Evolutionary conservation across 148 eudicot species (phyloP).

Genomic region (Rhododendron kiyosumense): DNA sequence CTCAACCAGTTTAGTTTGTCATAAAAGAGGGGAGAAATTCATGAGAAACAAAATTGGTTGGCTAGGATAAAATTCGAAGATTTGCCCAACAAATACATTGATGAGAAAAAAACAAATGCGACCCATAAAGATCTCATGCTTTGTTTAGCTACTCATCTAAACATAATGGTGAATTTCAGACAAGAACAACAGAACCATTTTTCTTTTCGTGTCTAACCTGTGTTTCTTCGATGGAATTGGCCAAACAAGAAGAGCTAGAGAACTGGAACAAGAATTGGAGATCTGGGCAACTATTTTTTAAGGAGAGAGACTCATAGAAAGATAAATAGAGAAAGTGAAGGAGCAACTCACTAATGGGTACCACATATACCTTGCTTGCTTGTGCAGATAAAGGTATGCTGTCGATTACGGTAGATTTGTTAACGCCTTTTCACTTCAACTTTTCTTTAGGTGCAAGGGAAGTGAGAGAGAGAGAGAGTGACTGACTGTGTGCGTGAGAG

Average conservation of each 20-base stretch:
- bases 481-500: background rate
- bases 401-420: background rate
- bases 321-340: background rate
- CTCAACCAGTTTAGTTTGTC: background rate
- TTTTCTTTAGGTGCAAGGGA: conserved; percentile 13
- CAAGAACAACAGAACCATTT: background rate
- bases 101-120: background rate
- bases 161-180: background rate
- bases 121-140: background rate
- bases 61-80: background rate
- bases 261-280: background rate
- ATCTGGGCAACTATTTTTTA: background rate
- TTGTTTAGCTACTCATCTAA: background rate
- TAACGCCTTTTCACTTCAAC: background rate
- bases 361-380: background rate
- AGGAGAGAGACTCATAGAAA: background rate
- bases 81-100: background rate
- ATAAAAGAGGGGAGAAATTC: background rate
- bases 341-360: background rate
- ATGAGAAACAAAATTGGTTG: background rate
- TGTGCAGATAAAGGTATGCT: background rate
- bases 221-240: background rate
- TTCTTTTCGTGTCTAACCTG: background rate
- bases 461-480: background rate
- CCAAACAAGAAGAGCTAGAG: background rate